Evolutionary conservation across 148 eudicot genomes (phyloP).

Genomic region (Nepenthes mirabilis): DNA sequence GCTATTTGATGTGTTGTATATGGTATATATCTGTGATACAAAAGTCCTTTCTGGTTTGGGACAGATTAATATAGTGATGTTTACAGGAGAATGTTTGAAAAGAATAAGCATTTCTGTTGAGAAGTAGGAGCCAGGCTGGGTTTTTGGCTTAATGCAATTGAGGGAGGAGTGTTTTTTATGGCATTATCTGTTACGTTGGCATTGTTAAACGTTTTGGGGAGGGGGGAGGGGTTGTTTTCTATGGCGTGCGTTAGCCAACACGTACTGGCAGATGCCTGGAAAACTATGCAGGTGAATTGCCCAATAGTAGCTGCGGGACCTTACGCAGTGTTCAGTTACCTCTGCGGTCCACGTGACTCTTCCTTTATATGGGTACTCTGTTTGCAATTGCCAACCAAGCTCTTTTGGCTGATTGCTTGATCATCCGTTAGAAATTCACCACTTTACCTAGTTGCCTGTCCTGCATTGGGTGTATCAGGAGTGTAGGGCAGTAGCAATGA

Average conservation of each 20-base stretch:
- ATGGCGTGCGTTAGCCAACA: neutral
- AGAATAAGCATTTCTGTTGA: neutral
- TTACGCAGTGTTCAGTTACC: conserved; percentile 3
- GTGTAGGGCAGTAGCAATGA: too few species aligned
- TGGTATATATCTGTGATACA: too few species aligned
- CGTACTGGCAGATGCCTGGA: neutral
- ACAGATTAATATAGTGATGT: too few species aligned
- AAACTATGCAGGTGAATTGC: conserved; percentile 2
- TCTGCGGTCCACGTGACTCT: conserved; percentile 14
- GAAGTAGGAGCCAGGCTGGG: conserved; percentile 4
- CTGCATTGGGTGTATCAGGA: too few species aligned
- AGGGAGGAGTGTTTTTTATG: neutral
- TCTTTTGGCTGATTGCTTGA: too few species aligned
- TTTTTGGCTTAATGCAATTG: neutral
- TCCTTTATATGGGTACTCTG: neutral
- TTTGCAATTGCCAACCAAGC: too few species aligned
- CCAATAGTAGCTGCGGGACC: neutral
- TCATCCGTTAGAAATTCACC: too few species aligned
- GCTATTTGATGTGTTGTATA: too few species aligned
- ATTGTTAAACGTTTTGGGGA: neutral
- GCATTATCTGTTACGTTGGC: neutral
- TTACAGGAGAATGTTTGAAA: too few species aligned
- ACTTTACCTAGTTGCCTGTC: too few species aligned
- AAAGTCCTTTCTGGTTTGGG: too few species aligned
- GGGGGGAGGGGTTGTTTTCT: neutral